Evolutionary conservation across 306 rosid genomes (phyloP).

Genomic region (Dryas octopetala): DNA sequence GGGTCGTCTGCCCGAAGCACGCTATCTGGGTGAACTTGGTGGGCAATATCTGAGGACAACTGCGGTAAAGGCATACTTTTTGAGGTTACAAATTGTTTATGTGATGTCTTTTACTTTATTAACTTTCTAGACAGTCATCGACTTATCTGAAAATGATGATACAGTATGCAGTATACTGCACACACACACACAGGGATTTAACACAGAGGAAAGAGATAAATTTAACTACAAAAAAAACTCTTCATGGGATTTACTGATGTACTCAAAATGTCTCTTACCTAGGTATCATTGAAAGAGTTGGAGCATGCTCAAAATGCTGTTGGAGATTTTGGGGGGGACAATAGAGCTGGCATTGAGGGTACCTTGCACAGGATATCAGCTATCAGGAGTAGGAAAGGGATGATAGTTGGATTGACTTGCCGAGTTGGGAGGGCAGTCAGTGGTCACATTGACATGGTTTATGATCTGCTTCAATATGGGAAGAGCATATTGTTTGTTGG

Average conservation of each 20-base stretch:
- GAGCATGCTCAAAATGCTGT: constrained; percentile 60
- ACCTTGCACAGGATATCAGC: constrained; percentile 76
- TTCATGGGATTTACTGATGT: background rate
- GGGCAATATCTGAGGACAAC: constrained; percentile 45
- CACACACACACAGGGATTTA: too few relatives aligned
- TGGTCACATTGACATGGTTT: constrained; percentile 63
- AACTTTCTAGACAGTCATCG: background rate
- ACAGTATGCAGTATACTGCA: too few relatives aligned
- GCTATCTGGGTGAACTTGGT: constrained; percentile 54
- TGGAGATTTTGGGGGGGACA: constrained; percentile 68
- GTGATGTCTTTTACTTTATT: background rate
- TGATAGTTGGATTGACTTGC: constrained; percentile 65
- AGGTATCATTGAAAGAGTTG: constrained; percentile 67
- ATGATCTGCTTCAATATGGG: constrained; percentile 65
- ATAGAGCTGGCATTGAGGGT: constrained; percentile 78
- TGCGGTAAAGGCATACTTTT: constrained; percentile 36
- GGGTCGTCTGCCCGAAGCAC: constrained; percentile 67
- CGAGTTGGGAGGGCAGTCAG: constrained; percentile 63
- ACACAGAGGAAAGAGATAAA: too few relatives aligned
- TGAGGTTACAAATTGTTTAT: background rate
- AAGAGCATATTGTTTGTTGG: constrained; percentile 73
- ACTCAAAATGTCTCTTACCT: constrained; percentile 20
- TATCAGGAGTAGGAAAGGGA: constrained; percentile 58
- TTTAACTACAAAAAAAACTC: too few relatives aligned
- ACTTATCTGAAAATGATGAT: too few relatives aligned